A percentile compares a stretch with the other conserved stretches of the same genome.
These are phyloP conservation scores for Ascochyta koolunga DNA, from an alignment of 2,329 filamentous ascomycete genomes.

Conservation along the genomic window DNA sequence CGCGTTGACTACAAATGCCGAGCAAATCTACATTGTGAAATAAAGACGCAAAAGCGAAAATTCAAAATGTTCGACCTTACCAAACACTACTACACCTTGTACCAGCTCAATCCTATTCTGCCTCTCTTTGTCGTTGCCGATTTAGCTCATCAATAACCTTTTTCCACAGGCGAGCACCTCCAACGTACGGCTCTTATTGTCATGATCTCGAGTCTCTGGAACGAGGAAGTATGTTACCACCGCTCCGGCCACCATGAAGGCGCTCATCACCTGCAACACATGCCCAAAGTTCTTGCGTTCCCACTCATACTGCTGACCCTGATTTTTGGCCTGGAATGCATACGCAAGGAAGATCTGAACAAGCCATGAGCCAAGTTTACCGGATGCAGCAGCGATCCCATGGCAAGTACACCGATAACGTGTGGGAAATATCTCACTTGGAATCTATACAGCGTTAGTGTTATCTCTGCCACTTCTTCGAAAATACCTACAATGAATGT, in stretches of 20 bases:
- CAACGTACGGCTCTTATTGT: constrained; percentile 41
- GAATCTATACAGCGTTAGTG: constrained; percentile 55
- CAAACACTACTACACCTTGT: too few relatives aligned
- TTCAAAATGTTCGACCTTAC: too few relatives aligned
- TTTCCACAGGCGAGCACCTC: constrained; percentile 40
- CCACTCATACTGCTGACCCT: constrained; percentile 25
- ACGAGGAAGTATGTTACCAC: constrained; percentile 41
- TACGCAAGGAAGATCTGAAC: constrained; percentile 50
- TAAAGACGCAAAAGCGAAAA: too few relatives aligned
- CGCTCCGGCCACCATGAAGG: constrained; percentile 43
- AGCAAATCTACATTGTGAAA: too few relatives aligned
- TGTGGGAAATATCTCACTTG: constrained; percentile 64
- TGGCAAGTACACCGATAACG: constrained; percentile 61
- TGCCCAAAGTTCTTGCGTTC: constrained; percentile 39
- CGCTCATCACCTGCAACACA: constrained; percentile 42
- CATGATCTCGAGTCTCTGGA: constrained; percentile 41
- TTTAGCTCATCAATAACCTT: constrained; percentile 41
- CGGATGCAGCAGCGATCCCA: constrained; percentile 60
- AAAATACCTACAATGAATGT: constrained; percentile 42
- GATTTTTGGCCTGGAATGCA: constrained; percentile 29
- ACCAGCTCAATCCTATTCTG: constrained; percentile 25
- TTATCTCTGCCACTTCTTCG: constrained; percentile 33
- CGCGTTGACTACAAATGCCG: too few relatives aligned
- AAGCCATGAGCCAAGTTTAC: constrained; percentile 59
- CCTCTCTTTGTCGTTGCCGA: constrained; percentile 29